Evolutionary conservation across 768 basidiomycete species (phyloP).

Genomic region (Myochromella boudieri): DNA sequence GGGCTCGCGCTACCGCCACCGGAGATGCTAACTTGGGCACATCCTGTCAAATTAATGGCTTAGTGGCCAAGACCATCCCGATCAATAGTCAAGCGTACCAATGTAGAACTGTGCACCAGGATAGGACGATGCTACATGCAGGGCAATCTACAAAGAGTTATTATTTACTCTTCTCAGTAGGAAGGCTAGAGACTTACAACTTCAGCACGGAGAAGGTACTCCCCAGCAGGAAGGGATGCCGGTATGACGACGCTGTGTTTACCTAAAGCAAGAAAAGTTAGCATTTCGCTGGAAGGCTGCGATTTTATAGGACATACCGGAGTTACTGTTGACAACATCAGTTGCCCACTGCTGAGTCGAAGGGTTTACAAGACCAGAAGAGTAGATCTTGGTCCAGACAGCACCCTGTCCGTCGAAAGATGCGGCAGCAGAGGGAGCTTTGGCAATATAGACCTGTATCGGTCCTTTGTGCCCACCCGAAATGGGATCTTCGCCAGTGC

Average conservation of each 20-base stretch:
- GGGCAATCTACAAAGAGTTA: neutral
- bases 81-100: slow-evolving; percentile 23
- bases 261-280: slow-evolving; percentile 23
- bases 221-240: slow-evolving; percentile 45
- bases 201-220: slow-evolving; percentile 51
- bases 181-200: slow-evolving; percentile 34
- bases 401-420: slow-evolving; percentile 46
- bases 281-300: neutral
- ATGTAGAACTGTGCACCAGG: slow-evolving; percentile 53
- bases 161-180: neutral
- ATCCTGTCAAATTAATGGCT: slow-evolving; percentile 27
- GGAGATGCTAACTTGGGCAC: slow-evolving; percentile 50
- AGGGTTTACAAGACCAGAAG: slow-evolving; percentile 42
- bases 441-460: slow-evolving; percentile 51
- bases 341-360: slow-evolving; percentile 42
- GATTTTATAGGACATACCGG: slow-evolving; percentile 28
- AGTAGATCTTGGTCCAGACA: slow-evolving; percentile 57
- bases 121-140: slow-evolving; percentile 40
- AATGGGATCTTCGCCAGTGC: slow-evolving; percentile 53
- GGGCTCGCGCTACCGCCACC: slow-evolving; percentile 45
- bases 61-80: neutral
- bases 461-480: slow-evolving; percentile 51
- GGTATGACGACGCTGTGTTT: slow-evolving; percentile 37
- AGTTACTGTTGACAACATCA: slow-evolving; percentile 47
- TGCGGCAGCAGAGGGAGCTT: slow-evolving; percentile 44